These are phyloP conservation scores for Alternaria sp. DNA, from an alignment of 2,329 filamentous ascomycete genomes.

Conservation along the genomic window DNA sequence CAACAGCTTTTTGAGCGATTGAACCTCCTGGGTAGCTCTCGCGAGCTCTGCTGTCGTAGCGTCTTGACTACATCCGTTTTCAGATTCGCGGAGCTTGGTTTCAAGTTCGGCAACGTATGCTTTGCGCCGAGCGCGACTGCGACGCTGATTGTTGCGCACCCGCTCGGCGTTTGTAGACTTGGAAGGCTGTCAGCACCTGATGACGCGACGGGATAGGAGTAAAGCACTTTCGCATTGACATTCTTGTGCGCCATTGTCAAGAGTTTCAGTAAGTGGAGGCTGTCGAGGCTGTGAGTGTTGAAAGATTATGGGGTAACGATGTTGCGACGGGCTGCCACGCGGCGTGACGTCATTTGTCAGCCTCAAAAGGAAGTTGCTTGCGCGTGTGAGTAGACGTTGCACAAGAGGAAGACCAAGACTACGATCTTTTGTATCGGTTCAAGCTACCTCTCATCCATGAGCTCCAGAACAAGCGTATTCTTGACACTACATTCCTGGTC, in stretches of 20 bases:
- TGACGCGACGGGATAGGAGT: neutral
- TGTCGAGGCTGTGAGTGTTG: neutral
- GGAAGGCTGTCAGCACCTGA: neutral
- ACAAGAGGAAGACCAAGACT: neutral
- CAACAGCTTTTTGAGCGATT: neutral
- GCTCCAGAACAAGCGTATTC: constrained; percentile 31
- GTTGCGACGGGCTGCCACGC: neutral
- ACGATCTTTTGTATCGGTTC: neutral
- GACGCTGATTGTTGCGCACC: neutral
- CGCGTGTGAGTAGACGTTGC: neutral
- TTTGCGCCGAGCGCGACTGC: neutral
- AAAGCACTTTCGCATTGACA: no score
- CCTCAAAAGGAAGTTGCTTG: neutral
- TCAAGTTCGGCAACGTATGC: neutral
- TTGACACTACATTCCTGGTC: constrained; percentile 27
- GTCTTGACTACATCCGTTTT: neutral
- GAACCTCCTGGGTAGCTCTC: neutral
- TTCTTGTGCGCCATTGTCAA: neutral
- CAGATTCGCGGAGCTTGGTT: neutral
- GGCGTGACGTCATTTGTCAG: neutral
- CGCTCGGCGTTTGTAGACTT: neutral
- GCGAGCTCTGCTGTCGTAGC: neutral
- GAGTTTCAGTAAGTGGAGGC: neutral
- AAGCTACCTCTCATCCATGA: constrained; percentile 28
- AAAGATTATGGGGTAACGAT: neutral